A percentile compares a stretch with the other conserved stretches of the same genome.
Conservation (phyloP, 495 filamentous ascomycete species). For the Cudoniella acicularis region DNA sequence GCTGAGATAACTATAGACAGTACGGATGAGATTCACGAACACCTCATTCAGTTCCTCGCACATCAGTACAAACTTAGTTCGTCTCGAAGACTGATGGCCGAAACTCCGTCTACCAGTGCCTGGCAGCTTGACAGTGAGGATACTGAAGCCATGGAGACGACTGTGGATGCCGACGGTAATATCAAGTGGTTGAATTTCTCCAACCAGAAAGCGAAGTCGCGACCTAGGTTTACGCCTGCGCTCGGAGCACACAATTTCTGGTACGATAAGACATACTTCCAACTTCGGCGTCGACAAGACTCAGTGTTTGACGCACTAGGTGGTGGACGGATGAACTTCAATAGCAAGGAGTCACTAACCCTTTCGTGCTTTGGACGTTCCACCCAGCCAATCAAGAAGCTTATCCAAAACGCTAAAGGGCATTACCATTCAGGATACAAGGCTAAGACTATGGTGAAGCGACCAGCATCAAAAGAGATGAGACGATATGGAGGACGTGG, state of each 20-base stretch:
- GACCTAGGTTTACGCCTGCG: conserved; percentile 46
- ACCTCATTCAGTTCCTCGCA: conserved; percentile 59
- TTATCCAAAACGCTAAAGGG: conserved; percentile 54
- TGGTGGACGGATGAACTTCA: conserved; percentile 19
- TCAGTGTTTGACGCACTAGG: conserved; percentile 23
- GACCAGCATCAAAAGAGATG: conserved; percentile 34
- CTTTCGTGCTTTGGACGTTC: conserved; percentile 46
- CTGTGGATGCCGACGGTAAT: conserved; percentile 16
- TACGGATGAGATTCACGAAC: conserved; percentile 56
- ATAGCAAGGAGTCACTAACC: conserved; percentile 40
- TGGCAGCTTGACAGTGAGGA: conserved; percentile 51
- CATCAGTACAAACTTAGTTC: conserved; percentile 47
- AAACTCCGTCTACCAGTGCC: conserved; percentile 46
- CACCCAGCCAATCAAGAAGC: conserved; percentile 58
- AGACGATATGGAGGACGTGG: conserved; percentile 20
- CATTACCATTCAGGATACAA: conserved; percentile 43
- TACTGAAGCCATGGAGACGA: conserved; percentile 18
- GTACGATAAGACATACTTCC: conserved; percentile 35
- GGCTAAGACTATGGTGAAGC: conserved; percentile 46
- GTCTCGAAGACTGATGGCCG: conserved; percentile 54
- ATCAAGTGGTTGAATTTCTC: conserved; percentile 27
- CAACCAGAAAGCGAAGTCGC: conserved; percentile 33
- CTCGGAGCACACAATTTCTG: conserved; percentile 41
- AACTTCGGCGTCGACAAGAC: conserved; percentile 31
- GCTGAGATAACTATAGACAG: conserved; percentile 51